Evolutionary conservation across 2,329 filamentous ascomycete genomes (phyloP).

Genomic region (Fusarium tupiense): DNA sequence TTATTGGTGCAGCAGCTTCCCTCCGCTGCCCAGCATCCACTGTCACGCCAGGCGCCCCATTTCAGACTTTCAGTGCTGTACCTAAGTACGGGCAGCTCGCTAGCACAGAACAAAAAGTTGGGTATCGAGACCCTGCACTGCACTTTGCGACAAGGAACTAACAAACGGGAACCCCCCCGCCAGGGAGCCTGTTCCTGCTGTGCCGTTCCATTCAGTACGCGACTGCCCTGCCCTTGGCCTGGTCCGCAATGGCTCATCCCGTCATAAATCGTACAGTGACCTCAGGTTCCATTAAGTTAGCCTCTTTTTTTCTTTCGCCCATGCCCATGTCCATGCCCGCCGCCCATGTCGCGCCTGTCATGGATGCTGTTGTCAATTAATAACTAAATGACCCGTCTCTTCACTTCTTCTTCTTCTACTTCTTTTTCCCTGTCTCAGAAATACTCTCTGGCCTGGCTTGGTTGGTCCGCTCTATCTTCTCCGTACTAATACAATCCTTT

Average conservation of each 20-base stretch:
- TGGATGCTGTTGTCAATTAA: slow-evolving; percentile 21
- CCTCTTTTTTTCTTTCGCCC: neutral
- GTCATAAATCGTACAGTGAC: slow-evolving; percentile 15
- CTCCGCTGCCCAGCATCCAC: slow-evolving; percentile 22
- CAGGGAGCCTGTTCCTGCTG: slow-evolving; percentile 5
- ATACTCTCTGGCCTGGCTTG: slow-evolving; percentile 7
- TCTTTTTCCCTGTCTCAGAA: slow-evolving; percentile 15
- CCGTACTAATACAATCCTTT: neutral
- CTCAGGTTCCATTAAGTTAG: neutral
- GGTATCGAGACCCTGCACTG: slow-evolving; percentile 6
- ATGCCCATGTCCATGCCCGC: neutral
- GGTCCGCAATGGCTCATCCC: neutral
- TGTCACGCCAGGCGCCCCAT: slow-evolving; percentile 30
- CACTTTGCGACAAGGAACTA: slow-evolving; percentile 2
- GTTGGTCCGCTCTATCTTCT: slow-evolving; percentile 2
- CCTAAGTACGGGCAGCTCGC: neutral
- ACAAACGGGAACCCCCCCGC: neutral
- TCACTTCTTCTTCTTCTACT: slow-evolving; percentile 10
- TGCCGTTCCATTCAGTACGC: neutral
- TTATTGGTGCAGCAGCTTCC: slow-evolving; percentile 11
- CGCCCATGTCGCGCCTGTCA: neutral
- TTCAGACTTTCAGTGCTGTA: slow-evolving; percentile 1
- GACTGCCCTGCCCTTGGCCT: neutral
- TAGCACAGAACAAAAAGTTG: neutral
- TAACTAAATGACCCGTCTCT: slow-evolving; percentile 23